phyloP scores from a whole-genome alignment of 768 basidiomycete species.

The Floccularia luteovirens region DNA sequence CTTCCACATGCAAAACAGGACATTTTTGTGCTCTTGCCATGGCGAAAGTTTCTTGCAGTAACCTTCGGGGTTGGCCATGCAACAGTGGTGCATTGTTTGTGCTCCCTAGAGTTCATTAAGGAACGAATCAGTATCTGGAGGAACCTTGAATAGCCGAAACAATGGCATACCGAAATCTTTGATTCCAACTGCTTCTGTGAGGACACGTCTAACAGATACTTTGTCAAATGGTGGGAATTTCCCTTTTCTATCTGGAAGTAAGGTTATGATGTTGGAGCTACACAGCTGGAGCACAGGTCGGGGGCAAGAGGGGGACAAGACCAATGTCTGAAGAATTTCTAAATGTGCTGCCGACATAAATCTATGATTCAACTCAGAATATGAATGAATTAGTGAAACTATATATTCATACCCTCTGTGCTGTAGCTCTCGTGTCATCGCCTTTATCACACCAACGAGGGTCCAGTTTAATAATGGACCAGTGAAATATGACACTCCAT shows the following conservation, averaged over 20 bases:
- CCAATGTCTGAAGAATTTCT: slow-evolving; percentile 57
- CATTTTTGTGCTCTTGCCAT: slow-evolving; percentile 56
- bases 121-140: slow-evolving; percentile 10
- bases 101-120: slow-evolving; percentile 5
- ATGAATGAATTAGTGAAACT: not conserved
- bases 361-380: slow-evolving; percentile 20
- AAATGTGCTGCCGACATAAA: slow-evolving; percentile 42
- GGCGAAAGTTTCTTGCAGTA: slow-evolving; percentile 48
- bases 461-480: slow-evolving; percentile 75
- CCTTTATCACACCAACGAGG: slow-evolving; percentile 63
- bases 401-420: slow-evolving; percentile 35
- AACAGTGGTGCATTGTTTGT: slow-evolving; percentile 13
- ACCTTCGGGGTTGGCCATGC: slow-evolving; percentile 47
- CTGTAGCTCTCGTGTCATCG: slow-evolving; percentile 53
- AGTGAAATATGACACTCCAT: slow-evolving; percentile 73
- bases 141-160: slow-evolving; percentile 2
- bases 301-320: slow-evolving; percentile 61
- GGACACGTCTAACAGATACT: slow-evolving; percentile 27
- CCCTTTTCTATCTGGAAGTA: slow-evolving; percentile 31
- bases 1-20: slow-evolving; percentile 56
- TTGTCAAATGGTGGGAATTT: slow-evolving; percentile 24
- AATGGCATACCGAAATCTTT: slow-evolving; percentile 24
- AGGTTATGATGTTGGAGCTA: slow-evolving; percentile 41
- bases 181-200: slow-evolving; percentile 28
- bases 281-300: slow-evolving; percentile 59